Evolutionary conservation across 495 filamentous ascomycete genomes (phyloP).

Genomic region (Neurospora hispaniola): DNA sequence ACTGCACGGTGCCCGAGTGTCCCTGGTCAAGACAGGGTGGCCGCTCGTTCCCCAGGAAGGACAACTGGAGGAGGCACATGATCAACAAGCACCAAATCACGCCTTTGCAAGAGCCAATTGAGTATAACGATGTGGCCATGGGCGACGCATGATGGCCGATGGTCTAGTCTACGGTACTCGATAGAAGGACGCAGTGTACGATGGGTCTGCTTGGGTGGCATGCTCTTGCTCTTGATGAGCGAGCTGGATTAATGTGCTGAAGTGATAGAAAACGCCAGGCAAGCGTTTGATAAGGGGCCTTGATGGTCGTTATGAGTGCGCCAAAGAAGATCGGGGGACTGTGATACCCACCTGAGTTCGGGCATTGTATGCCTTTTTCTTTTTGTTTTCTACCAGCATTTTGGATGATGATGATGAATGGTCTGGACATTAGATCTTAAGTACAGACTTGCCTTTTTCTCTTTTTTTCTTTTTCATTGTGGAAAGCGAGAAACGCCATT

Average conservation of each 20-base stretch:
- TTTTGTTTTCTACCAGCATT: neutral
- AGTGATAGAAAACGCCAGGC: neutral
- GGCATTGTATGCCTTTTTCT: neutral
- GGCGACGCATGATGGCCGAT: conserved; percentile 4
- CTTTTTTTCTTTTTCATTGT: neutral
- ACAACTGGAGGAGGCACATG: conserved; percentile 43
- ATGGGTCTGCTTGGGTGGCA: neutral
- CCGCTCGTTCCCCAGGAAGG: conserved; percentile 41
- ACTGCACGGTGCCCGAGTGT: conserved; percentile 34
- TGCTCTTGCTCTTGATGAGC: neutral
- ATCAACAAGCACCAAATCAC: conserved; percentile 35
- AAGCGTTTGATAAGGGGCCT: neutral
- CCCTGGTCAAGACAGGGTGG: conserved; percentile 34
- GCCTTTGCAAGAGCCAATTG: conserved; percentile 16
- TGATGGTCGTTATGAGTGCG: neutral
- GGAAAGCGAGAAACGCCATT: neutral
- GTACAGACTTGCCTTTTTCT: neutral
- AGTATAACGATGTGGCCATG: conserved; percentile 19
- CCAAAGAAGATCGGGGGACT: neutral
- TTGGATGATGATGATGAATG: neutral
- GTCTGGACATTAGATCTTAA: neutral
- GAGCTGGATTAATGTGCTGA: neutral
- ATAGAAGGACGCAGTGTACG: neutral
- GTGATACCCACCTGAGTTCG: neutral
- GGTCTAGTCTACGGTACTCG: neutral